Conservation (phyloP, 768 basidiomycete genomes). For the Pisolithus albus region DNA sequence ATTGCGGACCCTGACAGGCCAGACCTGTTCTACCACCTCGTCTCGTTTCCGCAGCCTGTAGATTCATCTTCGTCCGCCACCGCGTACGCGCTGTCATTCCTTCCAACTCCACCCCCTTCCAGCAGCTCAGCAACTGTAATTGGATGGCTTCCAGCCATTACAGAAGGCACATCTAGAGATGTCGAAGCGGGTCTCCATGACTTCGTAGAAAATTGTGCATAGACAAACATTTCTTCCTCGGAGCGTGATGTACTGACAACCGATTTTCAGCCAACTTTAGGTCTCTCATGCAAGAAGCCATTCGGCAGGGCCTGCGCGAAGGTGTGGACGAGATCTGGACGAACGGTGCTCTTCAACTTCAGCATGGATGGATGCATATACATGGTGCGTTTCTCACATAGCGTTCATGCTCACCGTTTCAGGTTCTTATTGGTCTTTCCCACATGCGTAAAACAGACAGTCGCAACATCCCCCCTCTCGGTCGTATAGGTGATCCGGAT, state of each 20-base stretch:
- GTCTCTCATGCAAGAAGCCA: constrained; percentile 50
- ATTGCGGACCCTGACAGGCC: constrained; percentile 52
- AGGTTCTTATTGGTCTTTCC: neutral
- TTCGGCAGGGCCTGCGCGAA: constrained; percentile 48
- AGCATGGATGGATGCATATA: constrained; percentile 85
- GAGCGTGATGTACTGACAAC: neutral
- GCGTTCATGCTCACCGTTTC: neutral
- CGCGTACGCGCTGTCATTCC: constrained; percentile 62
- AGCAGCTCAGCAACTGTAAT: constrained; percentile 48
- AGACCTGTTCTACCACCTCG: constrained; percentile 65
- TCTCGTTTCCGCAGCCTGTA: constrained; percentile 42
- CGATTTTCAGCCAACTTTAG: constrained; percentile 48
- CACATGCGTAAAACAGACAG: constrained; percentile 38
- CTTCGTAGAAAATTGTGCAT: constrained; percentile 65
- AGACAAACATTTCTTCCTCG: neutral
- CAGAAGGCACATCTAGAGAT: constrained; percentile 21
- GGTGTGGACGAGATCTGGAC: constrained; percentile 59
- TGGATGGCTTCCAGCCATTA: constrained; percentile 62
- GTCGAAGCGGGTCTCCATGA: constrained; percentile 56
- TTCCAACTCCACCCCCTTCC: constrained; percentile 37
- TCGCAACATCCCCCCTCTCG: constrained; percentile 67
- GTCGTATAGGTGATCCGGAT: constrained; percentile 74
- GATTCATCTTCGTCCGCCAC: constrained; percentile 35
- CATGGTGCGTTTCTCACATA: constrained; percentile 35
- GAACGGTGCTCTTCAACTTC: constrained; percentile 57